Evolutionary conservation across 345 rosid genomes (phyloP).

Genomic region (Brassica juncea): DNA sequence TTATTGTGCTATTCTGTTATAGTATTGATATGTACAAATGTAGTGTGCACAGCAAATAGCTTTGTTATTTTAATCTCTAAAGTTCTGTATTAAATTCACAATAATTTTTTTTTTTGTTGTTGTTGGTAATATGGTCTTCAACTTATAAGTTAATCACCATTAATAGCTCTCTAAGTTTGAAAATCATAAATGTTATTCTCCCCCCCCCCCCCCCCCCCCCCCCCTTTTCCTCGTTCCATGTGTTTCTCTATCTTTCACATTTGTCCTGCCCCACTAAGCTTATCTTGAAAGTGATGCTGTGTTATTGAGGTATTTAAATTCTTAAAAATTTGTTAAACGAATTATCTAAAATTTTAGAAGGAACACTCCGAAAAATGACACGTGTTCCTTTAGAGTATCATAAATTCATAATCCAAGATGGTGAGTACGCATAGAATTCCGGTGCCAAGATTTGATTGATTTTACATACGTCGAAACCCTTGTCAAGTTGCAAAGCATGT

Average conservation of each 20-base stretch:
- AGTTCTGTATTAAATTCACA: background rate
- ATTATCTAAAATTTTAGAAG: conserved; percentile 14
- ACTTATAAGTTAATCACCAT: background rate
- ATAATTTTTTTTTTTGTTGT: too few species aligned
- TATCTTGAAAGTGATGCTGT: conserved; percentile 8
- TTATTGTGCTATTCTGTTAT: background rate
- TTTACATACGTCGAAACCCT: conserved; percentile 2
- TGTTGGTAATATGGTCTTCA: background rate
- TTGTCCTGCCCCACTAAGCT: conserved; percentile 19
- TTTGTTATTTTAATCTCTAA: background rate
- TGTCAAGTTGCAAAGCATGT: conserved; percentile 21
- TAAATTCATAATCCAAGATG: conserved; percentile 10
- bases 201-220: too few species aligned
- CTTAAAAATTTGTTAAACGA: background rate
- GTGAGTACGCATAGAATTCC: conserved; percentile 15
- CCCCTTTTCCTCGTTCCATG: conserved; percentile 16
- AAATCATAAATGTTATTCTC: background rate
- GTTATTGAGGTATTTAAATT: background rate
- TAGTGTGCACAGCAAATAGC: background rate
- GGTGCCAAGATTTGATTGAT: conserved; percentile 27
- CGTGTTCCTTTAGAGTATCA: conserved; percentile 4
- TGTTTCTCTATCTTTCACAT: conserved; percentile 19
- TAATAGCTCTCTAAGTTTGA: background rate
- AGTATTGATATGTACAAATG: background rate
- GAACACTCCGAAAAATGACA: conserved; percentile 14